These are phyloP conservation scores for Arthrinium phaeospermum DNA, from an alignment of 2,329 filamentous ascomycete genomes.

Conservation along the genomic window DNA sequence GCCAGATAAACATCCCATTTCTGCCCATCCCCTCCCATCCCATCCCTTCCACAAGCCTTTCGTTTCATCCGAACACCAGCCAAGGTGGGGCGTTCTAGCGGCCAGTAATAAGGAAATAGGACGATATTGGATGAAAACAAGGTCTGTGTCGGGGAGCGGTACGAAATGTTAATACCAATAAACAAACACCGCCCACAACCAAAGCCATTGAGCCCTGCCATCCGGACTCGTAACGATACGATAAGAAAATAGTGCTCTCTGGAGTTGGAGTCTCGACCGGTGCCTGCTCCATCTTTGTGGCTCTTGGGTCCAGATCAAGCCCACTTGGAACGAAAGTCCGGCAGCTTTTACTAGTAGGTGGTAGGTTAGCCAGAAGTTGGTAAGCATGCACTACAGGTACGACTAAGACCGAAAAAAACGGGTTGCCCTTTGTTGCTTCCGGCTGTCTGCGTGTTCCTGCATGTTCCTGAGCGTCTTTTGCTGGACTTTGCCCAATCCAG, in stretches of 20 bases:
- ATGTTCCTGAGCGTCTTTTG: neutral
- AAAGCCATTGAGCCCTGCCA: neutral
- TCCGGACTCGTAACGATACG: neutral
- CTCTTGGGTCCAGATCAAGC: neutral
- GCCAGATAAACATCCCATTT: neutral
- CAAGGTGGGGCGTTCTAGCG: neutral
- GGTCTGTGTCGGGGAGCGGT: neutral
- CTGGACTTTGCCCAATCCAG: neutral
- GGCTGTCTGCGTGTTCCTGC: neutral
- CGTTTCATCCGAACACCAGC: conserved; percentile 11
- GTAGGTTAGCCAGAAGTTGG: neutral
- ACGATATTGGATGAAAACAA: conserved; percentile 1
- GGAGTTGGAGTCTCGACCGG: neutral
- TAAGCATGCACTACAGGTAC: neutral
- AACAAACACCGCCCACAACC: too few relatives aligned
- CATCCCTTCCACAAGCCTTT: conserved; percentile 3
- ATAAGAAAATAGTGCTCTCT: neutral
- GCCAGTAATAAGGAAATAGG: neutral
- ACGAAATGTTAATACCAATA: neutral
- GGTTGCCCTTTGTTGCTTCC: neutral
- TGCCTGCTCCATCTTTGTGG: neutral
- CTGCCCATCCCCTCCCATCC: neutral
- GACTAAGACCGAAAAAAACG: neutral
- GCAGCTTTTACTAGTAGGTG: neutral
- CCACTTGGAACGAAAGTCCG: conserved; percentile 6